Conservation (phyloP, 1,139 yeast species). For the Scheffersomyces parashehatae region DNA sequence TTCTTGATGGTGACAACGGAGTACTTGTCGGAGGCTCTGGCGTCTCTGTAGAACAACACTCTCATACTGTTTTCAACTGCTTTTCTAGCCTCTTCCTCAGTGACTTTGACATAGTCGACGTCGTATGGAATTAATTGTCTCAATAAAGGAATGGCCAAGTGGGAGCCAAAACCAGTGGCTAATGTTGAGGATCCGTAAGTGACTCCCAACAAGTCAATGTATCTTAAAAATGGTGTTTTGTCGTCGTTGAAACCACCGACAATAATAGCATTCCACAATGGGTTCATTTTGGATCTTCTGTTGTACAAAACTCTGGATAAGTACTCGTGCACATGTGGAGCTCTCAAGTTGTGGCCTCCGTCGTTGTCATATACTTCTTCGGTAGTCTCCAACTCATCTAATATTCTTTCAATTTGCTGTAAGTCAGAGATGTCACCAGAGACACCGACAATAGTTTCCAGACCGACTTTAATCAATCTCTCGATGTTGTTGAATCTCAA, state of each 20-base stretch:
- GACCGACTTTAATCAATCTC: constrained; percentile 80
- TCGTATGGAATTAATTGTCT: constrained; percentile 83
- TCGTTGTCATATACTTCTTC: constrained; percentile 82
- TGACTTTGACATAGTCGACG: constrained; percentile 66
- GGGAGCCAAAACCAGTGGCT: constrained; percentile 97
- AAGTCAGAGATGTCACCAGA: constrained; percentile 95
- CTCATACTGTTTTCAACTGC: constrained; percentile 86
- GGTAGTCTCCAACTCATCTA: constrained; percentile 72
- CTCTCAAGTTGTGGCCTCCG: constrained; percentile 70
- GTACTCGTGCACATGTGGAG: constrained; percentile 87
- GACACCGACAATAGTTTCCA: constrained; percentile 84
- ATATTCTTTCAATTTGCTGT: constrained; percentile 74
- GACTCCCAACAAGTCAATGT: constrained; percentile 90
- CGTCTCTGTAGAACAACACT: constrained; percentile 94
- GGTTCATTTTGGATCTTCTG: constrained; percentile 91
- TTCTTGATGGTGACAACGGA: constrained; percentile 76
- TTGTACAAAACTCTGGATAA: constrained; percentile 80
- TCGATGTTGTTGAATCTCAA: constrained; percentile 84
- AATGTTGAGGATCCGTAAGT: constrained; percentile 84
- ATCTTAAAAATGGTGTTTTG: constrained; percentile 68
- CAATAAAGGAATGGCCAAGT: constrained; percentile 88
- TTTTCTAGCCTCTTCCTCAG: constrained; percentile 73
- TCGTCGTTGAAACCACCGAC: constrained; percentile 87
- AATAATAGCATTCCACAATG: constrained; percentile 91
- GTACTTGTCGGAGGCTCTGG: constrained; percentile 86